phyloP scores from a whole-genome alignment of 768 basidiomycete species.

The Imleria badia region DNA sequence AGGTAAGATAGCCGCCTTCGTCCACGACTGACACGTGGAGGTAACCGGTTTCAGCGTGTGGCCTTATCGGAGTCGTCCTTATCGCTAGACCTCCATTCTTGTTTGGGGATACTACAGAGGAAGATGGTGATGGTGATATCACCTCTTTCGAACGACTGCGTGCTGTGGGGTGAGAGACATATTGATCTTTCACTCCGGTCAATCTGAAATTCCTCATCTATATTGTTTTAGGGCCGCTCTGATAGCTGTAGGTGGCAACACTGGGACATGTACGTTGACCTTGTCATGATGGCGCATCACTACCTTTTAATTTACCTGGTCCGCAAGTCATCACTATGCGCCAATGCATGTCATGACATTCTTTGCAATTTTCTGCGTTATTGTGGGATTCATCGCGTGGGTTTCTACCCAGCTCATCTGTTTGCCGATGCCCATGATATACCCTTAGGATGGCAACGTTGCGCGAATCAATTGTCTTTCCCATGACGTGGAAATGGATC shows the following conservation, averaged over 20 bases:
- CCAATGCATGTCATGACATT: conserved; percentile 69
- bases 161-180: conserved; percentile 54
- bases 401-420: too few relatives aligned
- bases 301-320: neutral
- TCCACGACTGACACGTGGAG: neutral
- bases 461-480: conserved; percentile 12
- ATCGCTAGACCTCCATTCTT: conserved; percentile 78
- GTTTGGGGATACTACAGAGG: conserved; percentile 46
- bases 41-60: conserved; percentile 42
- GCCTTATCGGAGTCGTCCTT: conserved; percentile 73
- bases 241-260: conserved; percentile 61
- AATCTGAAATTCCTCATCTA: neutral
- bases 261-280: conserved; percentile 63
- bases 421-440: too few relatives aligned
- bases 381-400: conserved; percentile 13
- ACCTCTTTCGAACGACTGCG: conserved; percentile 44
- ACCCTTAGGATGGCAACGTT: conserved; percentile 11
- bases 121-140: neutral
- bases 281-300: neutral
- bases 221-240: conserved; percentile 49
- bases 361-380: conserved; percentile 59
- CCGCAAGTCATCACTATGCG: conserved; percentile 52
- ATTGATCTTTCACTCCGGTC: neutral
- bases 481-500: conserved; percentile 19
- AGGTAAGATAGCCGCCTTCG: conserved; percentile 26